Evolutionary conservation across 2,329 filamentous ascomycete species (phyloP).

Genomic region (Penicillium sp.): DNA sequence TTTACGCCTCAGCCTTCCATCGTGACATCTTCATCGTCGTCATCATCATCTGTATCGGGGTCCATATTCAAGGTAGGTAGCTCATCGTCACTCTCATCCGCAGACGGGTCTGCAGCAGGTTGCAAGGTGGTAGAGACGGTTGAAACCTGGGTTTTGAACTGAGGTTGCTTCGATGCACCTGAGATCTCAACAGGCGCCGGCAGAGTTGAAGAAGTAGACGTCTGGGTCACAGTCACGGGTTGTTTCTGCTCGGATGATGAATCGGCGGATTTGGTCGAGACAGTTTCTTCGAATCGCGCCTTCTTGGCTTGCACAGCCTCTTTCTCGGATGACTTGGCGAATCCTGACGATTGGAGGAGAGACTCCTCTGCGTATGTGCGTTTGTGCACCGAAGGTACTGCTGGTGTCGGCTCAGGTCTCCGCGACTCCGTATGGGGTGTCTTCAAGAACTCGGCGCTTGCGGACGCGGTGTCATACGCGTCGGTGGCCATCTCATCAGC

Average conservation of each 20-base stretch:
- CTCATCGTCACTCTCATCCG: conserved; percentile 53
- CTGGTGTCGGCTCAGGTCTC: conserved; percentile 12
- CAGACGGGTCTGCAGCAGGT: conserved; percentile 25
- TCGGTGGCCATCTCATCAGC: conserved; percentile 24
- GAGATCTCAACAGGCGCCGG: conserved; percentile 16
- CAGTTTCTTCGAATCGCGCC: conserved; percentile 33
- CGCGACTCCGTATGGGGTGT: conserved; percentile 17
- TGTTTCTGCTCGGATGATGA: not conserved
- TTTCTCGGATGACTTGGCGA: conserved; percentile 4
- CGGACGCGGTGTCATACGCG: conserved; percentile 16
- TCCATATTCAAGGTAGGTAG: conserved; percentile 54
- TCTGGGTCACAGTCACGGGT: conserved; percentile 1
- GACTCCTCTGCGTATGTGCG: conserved; percentile 34
- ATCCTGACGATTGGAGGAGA: conserved; percentile 6
- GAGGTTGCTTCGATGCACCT: conserved; percentile 7
- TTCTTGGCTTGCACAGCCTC: conserved; percentile 34
- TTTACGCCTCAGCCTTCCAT: conserved; percentile 26
- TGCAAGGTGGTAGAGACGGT: conserved; percentile 8
- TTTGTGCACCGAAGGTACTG: conserved; percentile 27
- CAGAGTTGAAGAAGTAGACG: conserved; percentile 9
- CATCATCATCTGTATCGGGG: conserved; percentile 49
- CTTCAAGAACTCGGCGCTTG: conserved; percentile 31
- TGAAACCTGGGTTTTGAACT: conserved; percentile 15
- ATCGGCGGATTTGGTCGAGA: conserved; percentile 1
- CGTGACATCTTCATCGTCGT: conserved; percentile 42